phyloP scores from a whole-genome alignment of 768 basidiomycete genomes.

The Leccinum incarnatum region DNA sequence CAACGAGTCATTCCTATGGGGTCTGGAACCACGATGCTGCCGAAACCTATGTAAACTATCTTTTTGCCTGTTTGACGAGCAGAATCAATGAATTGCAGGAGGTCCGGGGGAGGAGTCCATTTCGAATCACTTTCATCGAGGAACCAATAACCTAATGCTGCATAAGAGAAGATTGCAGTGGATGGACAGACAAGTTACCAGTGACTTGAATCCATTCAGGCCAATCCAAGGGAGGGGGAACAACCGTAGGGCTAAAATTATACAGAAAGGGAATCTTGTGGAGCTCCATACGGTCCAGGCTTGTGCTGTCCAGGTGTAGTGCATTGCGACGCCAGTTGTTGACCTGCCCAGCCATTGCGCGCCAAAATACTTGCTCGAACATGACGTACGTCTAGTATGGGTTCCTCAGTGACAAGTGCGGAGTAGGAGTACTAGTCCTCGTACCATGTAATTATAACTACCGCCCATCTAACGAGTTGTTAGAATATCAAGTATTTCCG shows the following conservation, averaged over 20 bases:
- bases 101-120: constrained; percentile 82
- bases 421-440: constrained; percentile 14
- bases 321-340: constrained; percentile 88
- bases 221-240: constrained; percentile 96
- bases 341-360: constrained; percentile 89
- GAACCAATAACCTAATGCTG: constrained; percentile 86
- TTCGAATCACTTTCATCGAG: constrained; percentile 92
- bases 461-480: constrained; percentile 77
- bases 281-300: constrained; percentile 91
- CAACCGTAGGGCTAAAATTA: constrained; percentile 89
- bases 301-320: constrained; percentile 76
- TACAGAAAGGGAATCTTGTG: constrained; percentile 98
- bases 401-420: constrained; percentile 1
- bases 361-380: constrained; percentile 99
- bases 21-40: constrained; percentile 95
- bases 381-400: constrained; percentile 78
- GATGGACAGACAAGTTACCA: constrained; percentile 42
- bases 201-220: constrained; percentile 97
- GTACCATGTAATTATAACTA: constrained; percentile 96
- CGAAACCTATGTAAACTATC: constrained; percentile 96
- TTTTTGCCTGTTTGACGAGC: constrained; percentile 79
- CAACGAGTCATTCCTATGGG: constrained; percentile 89
- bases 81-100: constrained; percentile 78
- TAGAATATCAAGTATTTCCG: constrained; percentile 10
- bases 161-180: constrained; percentile 7